Percentiles rank a stretch among this genome's conserved stretches.
Evolutionary conservation across 1,284 basidiomycete species (phyloP).

Genomic region (Apiotrichum montevideense): DNA sequence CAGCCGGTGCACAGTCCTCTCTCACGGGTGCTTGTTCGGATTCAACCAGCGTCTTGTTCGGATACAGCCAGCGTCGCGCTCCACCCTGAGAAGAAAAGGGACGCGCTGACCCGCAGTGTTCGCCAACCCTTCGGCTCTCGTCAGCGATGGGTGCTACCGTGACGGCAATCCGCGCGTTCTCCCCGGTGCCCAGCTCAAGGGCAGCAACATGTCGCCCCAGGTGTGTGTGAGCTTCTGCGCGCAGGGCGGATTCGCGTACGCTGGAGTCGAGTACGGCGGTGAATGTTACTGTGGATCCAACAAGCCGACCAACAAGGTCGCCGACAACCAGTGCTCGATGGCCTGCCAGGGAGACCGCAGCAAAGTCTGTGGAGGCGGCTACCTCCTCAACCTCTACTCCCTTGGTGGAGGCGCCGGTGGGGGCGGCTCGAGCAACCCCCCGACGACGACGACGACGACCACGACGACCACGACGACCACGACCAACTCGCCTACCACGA

Average conservation of each 20-base stretch:
- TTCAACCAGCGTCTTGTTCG: too few relatives aligned
- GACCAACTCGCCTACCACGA: background rate
- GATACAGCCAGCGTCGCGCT: constrained; percentile 5
- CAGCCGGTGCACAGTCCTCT: too few relatives aligned
- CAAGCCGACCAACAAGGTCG: background rate
- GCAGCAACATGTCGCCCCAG: constrained; percentile 9
- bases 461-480: constrained; percentile 6
- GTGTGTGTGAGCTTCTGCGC: constrained; percentile 19
- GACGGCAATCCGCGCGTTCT: constrained; percentile 9
- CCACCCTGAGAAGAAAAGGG: too few relatives aligned
- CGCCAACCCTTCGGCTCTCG: background rate
- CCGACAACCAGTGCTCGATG: constrained; percentile 8
- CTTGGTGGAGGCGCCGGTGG: background rate
- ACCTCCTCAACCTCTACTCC: constrained; percentile 1
- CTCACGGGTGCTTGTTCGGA: too few relatives aligned
- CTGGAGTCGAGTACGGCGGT: constrained; percentile 21
- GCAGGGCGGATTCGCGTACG: constrained; percentile 15
- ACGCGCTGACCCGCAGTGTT: constrained; percentile 26
- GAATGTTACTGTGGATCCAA: constrained; percentile 21
- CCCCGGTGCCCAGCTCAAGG: constrained; percentile 5
- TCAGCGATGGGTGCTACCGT: constrained; percentile 4
- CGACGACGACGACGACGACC: background rate
- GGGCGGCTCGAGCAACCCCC: too few relatives aligned
- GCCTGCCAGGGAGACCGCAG: constrained; percentile 16
- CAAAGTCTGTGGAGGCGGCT: constrained; percentile 16